Percentiles rank a stretch among this genome's conserved stretches.
Conservation (phyloP, 371 early-diverging fungal species). For the Mucor circinelloides region DNA sequence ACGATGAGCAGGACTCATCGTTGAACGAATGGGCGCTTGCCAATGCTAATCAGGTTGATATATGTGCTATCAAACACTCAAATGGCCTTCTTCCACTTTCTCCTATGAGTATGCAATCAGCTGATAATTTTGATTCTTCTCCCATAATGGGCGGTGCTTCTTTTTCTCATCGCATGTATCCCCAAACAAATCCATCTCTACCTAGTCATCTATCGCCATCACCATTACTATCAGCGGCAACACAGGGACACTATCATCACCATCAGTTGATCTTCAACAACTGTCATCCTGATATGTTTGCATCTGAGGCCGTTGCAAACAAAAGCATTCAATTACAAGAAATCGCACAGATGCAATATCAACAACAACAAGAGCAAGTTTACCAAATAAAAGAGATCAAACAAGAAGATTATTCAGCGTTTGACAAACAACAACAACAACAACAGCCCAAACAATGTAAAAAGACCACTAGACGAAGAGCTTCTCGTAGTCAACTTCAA, state of each 20-base stretch:
- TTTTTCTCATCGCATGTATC: not conserved
- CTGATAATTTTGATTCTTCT: slow-evolving; percentile 4
- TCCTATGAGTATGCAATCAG: slow-evolving; percentile 8
- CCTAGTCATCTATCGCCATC: not conserved
- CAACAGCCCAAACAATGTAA: not conserved
- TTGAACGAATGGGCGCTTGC: not conserved
- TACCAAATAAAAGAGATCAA: not conserved
- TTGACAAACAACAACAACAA: not conserved
- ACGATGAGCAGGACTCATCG: not conserved
- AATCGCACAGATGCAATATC: not conserved
- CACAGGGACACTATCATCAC: not conserved
- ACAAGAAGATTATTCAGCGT: not conserved
- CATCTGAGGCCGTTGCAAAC: not conserved
- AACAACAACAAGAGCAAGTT: not conserved
- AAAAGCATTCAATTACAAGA: not conserved
- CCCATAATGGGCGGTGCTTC: not conserved
- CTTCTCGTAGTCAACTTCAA: not conserved
- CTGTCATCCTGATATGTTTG: not conserved
- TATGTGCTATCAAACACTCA: not conserved
- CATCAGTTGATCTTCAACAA: not conserved
- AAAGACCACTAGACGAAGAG: slow-evolving; percentile 2
- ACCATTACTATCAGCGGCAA: not conserved
- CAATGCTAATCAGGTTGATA: not conserved
- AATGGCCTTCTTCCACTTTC: slow-evolving; percentile 3
- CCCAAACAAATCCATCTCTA: not conserved